A percentile compares a stretch with the other conserved stretches of the same genome.
Conservation (phyloP, 352 stramenopile species). For the Phytophthora aleatoria region DNA sequence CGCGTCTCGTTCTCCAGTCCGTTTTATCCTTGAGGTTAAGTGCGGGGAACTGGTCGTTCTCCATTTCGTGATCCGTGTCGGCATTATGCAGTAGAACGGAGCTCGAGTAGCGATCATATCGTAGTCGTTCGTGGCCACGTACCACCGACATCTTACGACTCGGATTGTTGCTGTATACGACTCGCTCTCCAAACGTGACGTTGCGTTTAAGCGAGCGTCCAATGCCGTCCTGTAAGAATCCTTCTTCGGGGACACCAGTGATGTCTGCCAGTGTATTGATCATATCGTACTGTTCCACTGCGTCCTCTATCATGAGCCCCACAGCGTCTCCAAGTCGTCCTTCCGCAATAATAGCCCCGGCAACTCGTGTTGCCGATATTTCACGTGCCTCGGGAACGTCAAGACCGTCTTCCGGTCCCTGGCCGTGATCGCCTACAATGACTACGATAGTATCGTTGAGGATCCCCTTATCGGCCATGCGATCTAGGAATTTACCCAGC, state of each 20-base stretch:
- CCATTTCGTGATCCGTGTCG: conserved; percentile 43
- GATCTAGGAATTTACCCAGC: conserved; percentile 58
- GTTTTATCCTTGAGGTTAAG: conserved; percentile 22
- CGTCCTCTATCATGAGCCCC: conserved; percentile 36
- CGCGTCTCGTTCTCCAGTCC: conserved; percentile 22
- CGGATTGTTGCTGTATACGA: conserved; percentile 67
- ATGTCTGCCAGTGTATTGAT: conserved; percentile 51
- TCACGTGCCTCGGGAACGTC: conserved; percentile 38
- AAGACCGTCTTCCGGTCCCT: conserved; percentile 44
- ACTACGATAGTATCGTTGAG: conserved; percentile 64
- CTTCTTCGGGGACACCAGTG: conserved; percentile 35
- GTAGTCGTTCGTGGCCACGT: conserved; percentile 39
- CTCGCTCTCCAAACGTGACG: conserved; percentile 33
- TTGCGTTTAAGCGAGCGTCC: conserved; percentile 50
- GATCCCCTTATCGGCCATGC: conserved; percentile 43
- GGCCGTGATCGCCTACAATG: conserved; percentile 56
- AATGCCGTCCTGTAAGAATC: conserved; percentile 45
- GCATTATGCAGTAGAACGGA: conserved; percentile 49
- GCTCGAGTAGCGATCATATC: conserved; percentile 47
- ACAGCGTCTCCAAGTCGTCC: conserved; percentile 32
- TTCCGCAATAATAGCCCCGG: conserved; percentile 41
- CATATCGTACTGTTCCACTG: conserved; percentile 45
- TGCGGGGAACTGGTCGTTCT: conserved; percentile 36
- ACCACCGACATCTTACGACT: conserved; percentile 47
- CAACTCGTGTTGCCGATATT: conserved; percentile 35